Percentiles rank a stretch among this genome's conserved stretches.
Conservation (phyloP, 1,284 basidiomycete genomes). For the Boletus sp. region DNA sequence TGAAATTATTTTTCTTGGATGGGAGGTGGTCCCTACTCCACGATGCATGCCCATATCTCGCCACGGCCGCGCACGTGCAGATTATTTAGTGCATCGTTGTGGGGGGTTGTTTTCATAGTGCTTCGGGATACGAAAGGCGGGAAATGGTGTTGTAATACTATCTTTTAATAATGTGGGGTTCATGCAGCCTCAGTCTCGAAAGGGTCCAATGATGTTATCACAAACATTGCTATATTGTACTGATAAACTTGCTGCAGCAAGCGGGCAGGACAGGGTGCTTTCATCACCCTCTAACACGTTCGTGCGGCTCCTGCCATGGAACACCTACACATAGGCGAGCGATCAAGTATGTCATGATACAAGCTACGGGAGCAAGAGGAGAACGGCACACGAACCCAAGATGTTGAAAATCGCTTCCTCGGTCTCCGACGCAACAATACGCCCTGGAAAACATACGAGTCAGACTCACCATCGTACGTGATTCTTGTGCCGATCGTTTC, state of each 20-base stretch:
- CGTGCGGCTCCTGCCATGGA: conserved; percentile 76
- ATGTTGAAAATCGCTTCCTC: conserved; percentile 82
- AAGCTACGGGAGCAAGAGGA: not conserved
- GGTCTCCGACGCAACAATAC: conserved; percentile 73
- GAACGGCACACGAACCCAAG: conserved; percentile 44
- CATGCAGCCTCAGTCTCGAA: too few species aligned
- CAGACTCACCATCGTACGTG: not conserved
- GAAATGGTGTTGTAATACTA: too few species aligned
- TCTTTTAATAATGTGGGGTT: not conserved
- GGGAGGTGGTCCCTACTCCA: too few species aligned
- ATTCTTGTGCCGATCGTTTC: not conserved
- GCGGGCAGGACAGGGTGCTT: too few species aligned
- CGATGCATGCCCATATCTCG: too few species aligned
- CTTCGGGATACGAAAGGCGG: too few species aligned
- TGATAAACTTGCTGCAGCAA: too few species aligned
- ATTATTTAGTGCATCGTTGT: too few species aligned
- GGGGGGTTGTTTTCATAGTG: too few species aligned
- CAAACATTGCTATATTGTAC: too few species aligned
- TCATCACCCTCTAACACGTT: conserved; percentile 48
- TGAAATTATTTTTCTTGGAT: too few species aligned
- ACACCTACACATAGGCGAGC: conserved; percentile 36
- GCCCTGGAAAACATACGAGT: conserved; percentile 45
- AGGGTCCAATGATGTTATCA: not conserved
- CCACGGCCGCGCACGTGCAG: too few species aligned
- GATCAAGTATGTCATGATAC: not conserved